These are phyloP conservation scores for Oryza longistaminata DNA, from an alignment of 176 grass and related monocot genomes.

Conservation along the genomic window DNA sequence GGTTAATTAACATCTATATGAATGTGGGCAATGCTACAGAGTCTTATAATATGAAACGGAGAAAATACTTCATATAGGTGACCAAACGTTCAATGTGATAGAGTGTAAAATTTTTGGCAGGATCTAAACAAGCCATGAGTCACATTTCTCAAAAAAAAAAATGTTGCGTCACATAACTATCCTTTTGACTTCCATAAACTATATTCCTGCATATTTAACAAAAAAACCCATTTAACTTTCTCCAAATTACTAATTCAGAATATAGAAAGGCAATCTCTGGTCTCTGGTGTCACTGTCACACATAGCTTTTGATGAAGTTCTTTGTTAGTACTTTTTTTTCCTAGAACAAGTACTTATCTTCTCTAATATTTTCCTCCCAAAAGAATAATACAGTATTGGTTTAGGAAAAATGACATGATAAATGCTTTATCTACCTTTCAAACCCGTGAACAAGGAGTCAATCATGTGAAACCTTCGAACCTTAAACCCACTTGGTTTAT, in stretches of 20 bases:
- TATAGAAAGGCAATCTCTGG: not conserved
- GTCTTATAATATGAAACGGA: too few relatives aligned
- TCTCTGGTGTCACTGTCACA: not conserved
- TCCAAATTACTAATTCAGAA: not conserved
- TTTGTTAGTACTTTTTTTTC: not conserved
- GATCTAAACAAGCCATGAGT: too few relatives aligned
- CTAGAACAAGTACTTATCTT: not conserved
- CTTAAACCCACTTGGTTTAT: not conserved
- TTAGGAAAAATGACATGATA: not conserved
- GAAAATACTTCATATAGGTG: too few relatives aligned
- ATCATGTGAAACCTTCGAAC: not conserved
- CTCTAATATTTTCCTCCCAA: not conserved
- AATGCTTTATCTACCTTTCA: not conserved
- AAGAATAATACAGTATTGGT: not conserved
- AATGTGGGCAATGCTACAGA: too few relatives aligned
- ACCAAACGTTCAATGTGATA: too few relatives aligned
- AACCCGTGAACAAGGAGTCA: not conserved
- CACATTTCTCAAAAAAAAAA: too few relatives aligned
- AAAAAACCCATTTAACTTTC: not conserved
- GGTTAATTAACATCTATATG: too few relatives aligned
- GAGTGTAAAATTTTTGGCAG: too few relatives aligned
- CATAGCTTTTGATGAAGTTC: not conserved
- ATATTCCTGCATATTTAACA: not conserved
- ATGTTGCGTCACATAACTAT: not conserved
- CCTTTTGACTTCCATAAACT: constrained; percentile 20